These are phyloP conservation scores for Apodospora peruviana DNA, from an alignment of 495 filamentous ascomycete genomes.

Conservation along the genomic window DNA sequence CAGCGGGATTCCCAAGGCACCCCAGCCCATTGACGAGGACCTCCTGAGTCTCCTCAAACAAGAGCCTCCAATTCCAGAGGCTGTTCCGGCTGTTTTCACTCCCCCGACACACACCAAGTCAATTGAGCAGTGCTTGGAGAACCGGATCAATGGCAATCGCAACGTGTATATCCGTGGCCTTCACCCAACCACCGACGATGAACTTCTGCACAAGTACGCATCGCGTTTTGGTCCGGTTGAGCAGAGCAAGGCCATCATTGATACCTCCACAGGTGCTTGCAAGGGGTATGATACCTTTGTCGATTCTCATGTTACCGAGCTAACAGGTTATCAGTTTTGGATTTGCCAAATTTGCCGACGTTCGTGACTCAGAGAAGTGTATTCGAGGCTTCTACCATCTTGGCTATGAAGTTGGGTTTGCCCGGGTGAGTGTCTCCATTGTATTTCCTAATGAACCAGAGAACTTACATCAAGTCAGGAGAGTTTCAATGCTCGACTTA, in stretches of 20 bases:
- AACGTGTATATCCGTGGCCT: slow-evolving; percentile 98
- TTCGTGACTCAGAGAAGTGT: slow-evolving; percentile 85
- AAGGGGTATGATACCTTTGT: slow-evolving; percentile 66
- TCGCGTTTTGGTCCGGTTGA: slow-evolving; percentile 83
- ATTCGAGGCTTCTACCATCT: slow-evolving; percentile 92
- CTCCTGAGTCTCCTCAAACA: slow-evolving; percentile 66
- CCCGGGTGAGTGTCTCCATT: slow-evolving; percentile 52
- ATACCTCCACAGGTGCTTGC: slow-evolving; percentile 81
- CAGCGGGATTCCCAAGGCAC: slow-evolving; percentile 37
- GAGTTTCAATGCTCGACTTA: slow-evolving; percentile 92
- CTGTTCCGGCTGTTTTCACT: slow-evolving; percentile 80
- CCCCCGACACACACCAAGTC: slow-evolving; percentile 69
- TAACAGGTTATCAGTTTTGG: slow-evolving; percentile 61
- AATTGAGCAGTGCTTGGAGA: slow-evolving; percentile 85
- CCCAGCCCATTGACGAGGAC: slow-evolving; percentile 49
- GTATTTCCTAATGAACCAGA: slow-evolving; percentile 2
- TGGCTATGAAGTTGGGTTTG: slow-evolving; percentile 96
- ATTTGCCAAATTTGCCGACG: slow-evolving; percentile 87
- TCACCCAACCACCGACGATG: slow-evolving; percentile 88
- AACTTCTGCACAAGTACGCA: slow-evolving; percentile 76
- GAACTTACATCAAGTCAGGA: slow-evolving; percentile 48
- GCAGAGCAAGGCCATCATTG: slow-evolving; percentile 95
- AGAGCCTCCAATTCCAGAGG: slow-evolving; percentile 77
- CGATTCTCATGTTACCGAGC: slow-evolving; percentile 13
- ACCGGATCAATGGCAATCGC: slow-evolving; percentile 73